Conservation (phyloP, 139 green algal genomes). For the Bryopsis sp. region DNA sequence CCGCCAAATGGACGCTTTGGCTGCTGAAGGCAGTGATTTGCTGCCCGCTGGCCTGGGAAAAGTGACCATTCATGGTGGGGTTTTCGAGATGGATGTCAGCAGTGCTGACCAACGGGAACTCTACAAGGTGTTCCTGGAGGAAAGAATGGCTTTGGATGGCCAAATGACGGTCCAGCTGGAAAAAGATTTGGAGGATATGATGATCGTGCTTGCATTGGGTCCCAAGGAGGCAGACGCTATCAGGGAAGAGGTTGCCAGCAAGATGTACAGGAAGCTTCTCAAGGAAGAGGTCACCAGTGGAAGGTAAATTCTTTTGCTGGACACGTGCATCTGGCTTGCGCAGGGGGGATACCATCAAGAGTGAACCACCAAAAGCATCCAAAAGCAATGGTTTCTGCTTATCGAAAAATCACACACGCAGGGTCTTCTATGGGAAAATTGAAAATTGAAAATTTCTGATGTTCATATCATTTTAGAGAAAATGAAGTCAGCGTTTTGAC, state of each 20-base stretch:
- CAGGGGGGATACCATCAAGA: too few species aligned
- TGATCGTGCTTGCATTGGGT: conserved; percentile 59
- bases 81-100: conserved; percentile 4
- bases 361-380: too few species aligned
- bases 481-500: too few species aligned
- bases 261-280: conserved; percentile 43
- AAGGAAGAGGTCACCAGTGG: conserved; percentile 45
- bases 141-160: conserved; percentile 34
- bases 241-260: conserved; percentile 34
- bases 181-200: conserved; percentile 44
- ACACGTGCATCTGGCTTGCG: background rate
- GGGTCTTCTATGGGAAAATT: too few species aligned
- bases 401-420: too few species aligned
- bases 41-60: conserved; percentile 8
- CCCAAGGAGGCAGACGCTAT: conserved; percentile 57
- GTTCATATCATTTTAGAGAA: too few species aligned
- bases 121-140: conserved; percentile 45
- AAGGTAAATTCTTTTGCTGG: background rate
- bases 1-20: background rate
- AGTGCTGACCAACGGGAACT: conserved; percentile 14
- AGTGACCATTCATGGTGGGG: conserved; percentile 18
- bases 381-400: too few species aligned
- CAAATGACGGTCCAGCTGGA: conserved; percentile 40
- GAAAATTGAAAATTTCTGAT: too few species aligned
- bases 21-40: background rate